Evolutionary conservation across 2,329 filamentous ascomycete genomes (phyloP), one percentile per base, ranked within the genome.

Genomic region (Aspergillus viridinutans): DNA sequence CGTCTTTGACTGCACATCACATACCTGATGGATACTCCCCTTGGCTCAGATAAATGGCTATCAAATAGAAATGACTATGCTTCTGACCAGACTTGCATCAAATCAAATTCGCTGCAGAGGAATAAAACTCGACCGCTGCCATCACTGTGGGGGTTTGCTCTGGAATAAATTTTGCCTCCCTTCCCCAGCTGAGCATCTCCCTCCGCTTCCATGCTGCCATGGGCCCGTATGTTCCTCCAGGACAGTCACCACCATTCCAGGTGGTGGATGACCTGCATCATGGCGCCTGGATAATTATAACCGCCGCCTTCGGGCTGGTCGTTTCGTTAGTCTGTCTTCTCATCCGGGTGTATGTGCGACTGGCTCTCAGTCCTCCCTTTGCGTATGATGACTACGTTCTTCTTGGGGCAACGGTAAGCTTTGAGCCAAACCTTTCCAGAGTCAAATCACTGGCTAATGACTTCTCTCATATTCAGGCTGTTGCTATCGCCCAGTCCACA

Each of bases 191-290:
- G 52, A 17, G 45, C 29, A 42, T 29, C 32, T 10, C n/a, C 38
- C 47, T 29, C 32, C 50, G 25, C 35, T 38, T 38, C 12, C 43
- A 47, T 47, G 43, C 50, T 62, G 61, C 47, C 57, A 70, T 70
- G 68, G 64, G 66, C 61, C 64, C 63, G 42, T 62, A 66, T 58
- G 64, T 73, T 42, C 69, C 67, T n/a, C 61, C 70, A 25, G 69
- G 71, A 43, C 67, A 73, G 55, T 69, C 69, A 35, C 69, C 69
- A 47, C 73, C 72, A 47, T 71, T 74, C 43, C 68, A 74, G 55
- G 67, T 72, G 23, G 69, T 77, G n/a, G 74, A 74, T 51, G 67
- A 70, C 21, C 60, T 63, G 32, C 75, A 78, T 56, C 72, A 75
- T 62, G 72, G 72, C 10, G 74, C 72, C 10, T 68, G 69, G 60